Base-by-base conservation (phyloP, 164 flowering plant species). In the Nelumbo lutea region DNA sequence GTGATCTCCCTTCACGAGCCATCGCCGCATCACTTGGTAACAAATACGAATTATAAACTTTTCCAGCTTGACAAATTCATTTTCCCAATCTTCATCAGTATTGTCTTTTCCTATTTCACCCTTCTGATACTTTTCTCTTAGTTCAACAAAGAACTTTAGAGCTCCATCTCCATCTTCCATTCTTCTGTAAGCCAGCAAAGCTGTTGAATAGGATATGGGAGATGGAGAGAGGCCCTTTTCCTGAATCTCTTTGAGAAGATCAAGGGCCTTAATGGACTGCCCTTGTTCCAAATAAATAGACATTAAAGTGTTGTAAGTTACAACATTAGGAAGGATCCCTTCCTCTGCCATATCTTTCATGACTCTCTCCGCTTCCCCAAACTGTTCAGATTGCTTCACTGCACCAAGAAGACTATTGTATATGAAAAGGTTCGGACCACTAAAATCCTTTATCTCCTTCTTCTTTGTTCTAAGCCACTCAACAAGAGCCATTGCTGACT, bases 371-470 rank as follows among this genome's bases (percentile, higher is more conserved):
- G 82, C 78, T 68, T 61, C 11, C 9, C 73, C 89, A 79, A 69
- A 84, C 52, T 75, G 62, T 52, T 66, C 76, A 15, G 80, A 78
- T 60, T 87, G 86, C 76, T 90, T 96, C 70, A 87, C 68, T 3
- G 97, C 96, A 62, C 96, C 93, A 78, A 91, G 73, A 43, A 96
- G 85, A 69, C 91, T 87, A 62, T 96, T 93, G 69, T 91, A 96
- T 44, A 89, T 83, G 69, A 81, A 93, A 51, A 87, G 74, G 66
- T 93, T 96, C 7, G 90, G 96, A 46, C 81, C 82, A 42, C 72
- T 69, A 5, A 51, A 53, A 69, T 85, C 79, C 62, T 72, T 57
- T 4, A 65, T 73, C 62, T 82, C 84, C n/a, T 69, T 65, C 70
- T 74, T 83, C 83, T 79, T 90, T 61, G 80, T 77, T 83, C 83